These are phyloP conservation scores for Taphrina communis DNA, from an alignment of 1,139 yeast genomes.

Conservation along the genomic window DNA sequence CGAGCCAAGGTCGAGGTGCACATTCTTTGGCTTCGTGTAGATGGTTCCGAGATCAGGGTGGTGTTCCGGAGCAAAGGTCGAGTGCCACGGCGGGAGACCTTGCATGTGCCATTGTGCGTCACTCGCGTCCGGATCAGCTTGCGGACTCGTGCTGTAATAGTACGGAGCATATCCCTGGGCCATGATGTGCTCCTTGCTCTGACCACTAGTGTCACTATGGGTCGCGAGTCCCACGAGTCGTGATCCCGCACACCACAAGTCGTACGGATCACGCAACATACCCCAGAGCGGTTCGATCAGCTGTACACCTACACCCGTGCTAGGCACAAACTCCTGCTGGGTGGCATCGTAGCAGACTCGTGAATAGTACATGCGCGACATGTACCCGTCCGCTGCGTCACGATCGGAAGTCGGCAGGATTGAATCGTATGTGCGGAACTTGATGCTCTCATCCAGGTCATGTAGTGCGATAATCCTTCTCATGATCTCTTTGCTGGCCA, in stretches of 20 bases:
- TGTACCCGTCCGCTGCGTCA: conserved; percentile 14
- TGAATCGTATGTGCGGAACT: conserved; percentile 20
- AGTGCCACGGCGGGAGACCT: conserved; percentile 37
- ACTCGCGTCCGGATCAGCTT: conserved; percentile 11
- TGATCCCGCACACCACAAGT: conserved; percentile 16
- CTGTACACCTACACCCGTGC: conserved; percentile 28
- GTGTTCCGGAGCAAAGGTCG: conserved; percentile 11
- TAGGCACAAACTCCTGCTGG: conserved; percentile 4
- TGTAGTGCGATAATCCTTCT: conserved; percentile 11
- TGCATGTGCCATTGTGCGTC: conserved; percentile 20
- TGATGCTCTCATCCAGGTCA: conserved; percentile 7
- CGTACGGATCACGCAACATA: conserved; percentile 37
- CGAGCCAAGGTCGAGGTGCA: conserved; percentile 36
- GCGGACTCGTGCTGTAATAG: conserved; percentile 7
- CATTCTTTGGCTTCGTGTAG: conserved; percentile 8
- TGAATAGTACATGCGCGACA: conserved; percentile 31
- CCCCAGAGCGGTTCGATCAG: conserved; percentile 40
- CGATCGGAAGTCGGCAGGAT: conserved; percentile 8
- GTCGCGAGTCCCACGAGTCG: conserved; percentile 1
- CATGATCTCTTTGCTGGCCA: conserved; percentile 19
- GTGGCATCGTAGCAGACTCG: conserved; percentile 22
- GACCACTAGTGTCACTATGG: not conserved
- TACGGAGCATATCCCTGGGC: conserved; percentile 36
- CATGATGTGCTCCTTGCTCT: conserved; percentile 30
- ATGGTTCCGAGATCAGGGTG: conserved; percentile 12